phyloP scores from a whole-genome alignment of 495 filamentous ascomycete species.

The Annulohypoxylon nitens region DNA sequence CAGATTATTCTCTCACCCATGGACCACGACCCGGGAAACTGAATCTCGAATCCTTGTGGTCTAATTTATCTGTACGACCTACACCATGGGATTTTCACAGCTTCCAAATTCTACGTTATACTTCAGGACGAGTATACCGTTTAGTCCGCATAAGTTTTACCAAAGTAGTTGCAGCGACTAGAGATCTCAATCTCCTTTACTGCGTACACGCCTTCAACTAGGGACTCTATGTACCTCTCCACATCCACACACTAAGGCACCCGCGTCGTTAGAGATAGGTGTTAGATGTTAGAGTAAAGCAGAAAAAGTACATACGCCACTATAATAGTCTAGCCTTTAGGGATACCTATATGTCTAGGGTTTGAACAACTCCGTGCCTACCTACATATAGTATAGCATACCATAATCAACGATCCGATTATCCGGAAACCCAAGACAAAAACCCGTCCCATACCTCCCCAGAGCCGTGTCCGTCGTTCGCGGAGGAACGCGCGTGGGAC shows the following conservation, averaged over 20 bases:
- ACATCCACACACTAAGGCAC: background rate
- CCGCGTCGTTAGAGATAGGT: background rate
- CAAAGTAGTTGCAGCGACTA: background rate
- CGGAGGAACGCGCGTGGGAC: background rate
- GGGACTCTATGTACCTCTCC: background rate
- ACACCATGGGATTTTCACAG: background rate
- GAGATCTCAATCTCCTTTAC: background rate
- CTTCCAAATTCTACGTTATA: background rate
- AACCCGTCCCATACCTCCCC: background rate
- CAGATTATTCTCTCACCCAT: background rate
- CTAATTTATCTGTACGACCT: constrained; percentile 3
- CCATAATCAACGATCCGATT: background rate
- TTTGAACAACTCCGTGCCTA: background rate
- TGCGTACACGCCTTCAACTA: background rate
- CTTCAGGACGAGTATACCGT: background rate
- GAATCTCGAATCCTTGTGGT: constrained; percentile 4
- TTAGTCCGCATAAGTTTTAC: background rate
- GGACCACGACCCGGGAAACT: background rate
- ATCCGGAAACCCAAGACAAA: constrained; percentile 2
- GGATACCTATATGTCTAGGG: background rate
- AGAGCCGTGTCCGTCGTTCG: background rate
- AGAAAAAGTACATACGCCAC: background rate
- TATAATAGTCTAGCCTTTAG: background rate
- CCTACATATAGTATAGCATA: background rate
- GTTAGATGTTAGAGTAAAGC: background rate